Percentiles rank a stretch among this genome's conserved stretches.
Conservation (phyloP, 2,329 filamentous ascomycete genomes). For the Metarhizium guizhouense region DNA sequence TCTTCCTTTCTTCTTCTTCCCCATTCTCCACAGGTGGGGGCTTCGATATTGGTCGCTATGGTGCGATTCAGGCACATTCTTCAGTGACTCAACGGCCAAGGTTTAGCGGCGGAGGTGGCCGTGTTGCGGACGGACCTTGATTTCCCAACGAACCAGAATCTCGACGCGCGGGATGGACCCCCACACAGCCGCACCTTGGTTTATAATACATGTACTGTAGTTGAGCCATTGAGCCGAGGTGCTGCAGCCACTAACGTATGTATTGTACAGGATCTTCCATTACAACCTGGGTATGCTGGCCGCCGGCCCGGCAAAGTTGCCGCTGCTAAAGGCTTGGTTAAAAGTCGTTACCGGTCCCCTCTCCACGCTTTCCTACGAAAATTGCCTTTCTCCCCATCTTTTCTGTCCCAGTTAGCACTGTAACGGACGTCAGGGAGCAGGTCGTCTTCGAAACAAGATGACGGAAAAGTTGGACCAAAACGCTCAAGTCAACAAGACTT, state of each 20-base stretch:
- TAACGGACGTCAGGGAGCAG: neutral
- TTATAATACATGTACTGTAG: too few relatives aligned
- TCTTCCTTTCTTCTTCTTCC: neutral
- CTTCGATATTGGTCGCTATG: neutral
- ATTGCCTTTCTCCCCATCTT: neutral
- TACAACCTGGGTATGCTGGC: neutral
- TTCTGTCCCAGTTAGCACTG: neutral
- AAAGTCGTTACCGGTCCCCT: neutral
- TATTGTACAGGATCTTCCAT: neutral
- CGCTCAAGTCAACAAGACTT: neutral
- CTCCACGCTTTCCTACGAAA: neutral
- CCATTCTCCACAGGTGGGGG: neutral
- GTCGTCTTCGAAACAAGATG: neutral
- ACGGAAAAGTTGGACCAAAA: conserved; percentile 1
- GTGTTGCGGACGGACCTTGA: neutral
- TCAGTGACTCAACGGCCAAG: neutral
- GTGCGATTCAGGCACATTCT: neutral
- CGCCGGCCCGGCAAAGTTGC: neutral
- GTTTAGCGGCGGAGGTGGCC: neutral
- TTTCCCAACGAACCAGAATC: too few relatives aligned
- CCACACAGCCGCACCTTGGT: too few relatives aligned
- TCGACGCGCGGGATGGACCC: too few relatives aligned
- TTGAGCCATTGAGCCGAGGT: too few relatives aligned
- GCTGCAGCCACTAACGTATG: too few relatives aligned
- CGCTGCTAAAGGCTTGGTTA: neutral